These are phyloP conservation scores for Leucocoprinus gongylophorus DNA, from an alignment of 1,284 basidiomycete genomes.

Conservation along the genomic window DNA sequence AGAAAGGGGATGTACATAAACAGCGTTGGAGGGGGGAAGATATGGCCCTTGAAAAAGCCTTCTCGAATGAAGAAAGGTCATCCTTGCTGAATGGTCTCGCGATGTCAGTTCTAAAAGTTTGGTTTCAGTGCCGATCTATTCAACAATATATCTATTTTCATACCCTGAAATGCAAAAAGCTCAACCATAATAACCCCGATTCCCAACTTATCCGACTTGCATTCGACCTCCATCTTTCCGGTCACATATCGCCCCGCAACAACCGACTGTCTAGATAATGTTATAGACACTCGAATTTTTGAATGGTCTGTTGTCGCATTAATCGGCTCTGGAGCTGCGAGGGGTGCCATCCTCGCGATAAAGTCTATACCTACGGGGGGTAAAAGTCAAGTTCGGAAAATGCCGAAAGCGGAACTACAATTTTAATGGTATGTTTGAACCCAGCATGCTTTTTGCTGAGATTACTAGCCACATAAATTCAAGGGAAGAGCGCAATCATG, in stretches of 20 bases:
- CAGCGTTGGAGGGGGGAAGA: slow-evolving; percentile 71
- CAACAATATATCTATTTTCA: slow-evolving; percentile 13
- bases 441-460: too few relatives aligned
- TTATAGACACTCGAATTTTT: slow-evolving; percentile 62
- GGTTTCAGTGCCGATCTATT: slow-evolving; percentile 1
- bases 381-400: not conserved
- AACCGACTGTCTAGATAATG: slow-evolving; percentile 46
- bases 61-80: slow-evolving; percentile 60
- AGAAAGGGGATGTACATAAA: not conserved
- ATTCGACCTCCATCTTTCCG: slow-evolving; percentile 73
- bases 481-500: too few relatives aligned
- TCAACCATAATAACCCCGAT: slow-evolving; percentile 70
- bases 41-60: slow-evolving; percentile 71
- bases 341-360: slow-evolving; percentile 10
- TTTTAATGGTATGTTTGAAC: too few relatives aligned
- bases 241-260: slow-evolving; percentile 57
- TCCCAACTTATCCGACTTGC: slow-evolving; percentile 64
- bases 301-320: slow-evolving; percentile 67
- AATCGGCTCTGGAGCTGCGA: slow-evolving; percentile 53
- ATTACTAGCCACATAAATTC: too few relatives aligned
- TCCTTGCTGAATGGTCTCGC: slow-evolving; percentile 69
- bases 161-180: slow-evolving; percentile 66
- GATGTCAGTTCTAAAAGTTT: slow-evolving; percentile 54
- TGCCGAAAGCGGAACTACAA: too few relatives aligned
- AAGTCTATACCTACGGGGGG: not conserved